Base-by-base conservation (phyloP, 2,329 filamentous ascomycete genomes). In the Nemania diffusa region DNA sequence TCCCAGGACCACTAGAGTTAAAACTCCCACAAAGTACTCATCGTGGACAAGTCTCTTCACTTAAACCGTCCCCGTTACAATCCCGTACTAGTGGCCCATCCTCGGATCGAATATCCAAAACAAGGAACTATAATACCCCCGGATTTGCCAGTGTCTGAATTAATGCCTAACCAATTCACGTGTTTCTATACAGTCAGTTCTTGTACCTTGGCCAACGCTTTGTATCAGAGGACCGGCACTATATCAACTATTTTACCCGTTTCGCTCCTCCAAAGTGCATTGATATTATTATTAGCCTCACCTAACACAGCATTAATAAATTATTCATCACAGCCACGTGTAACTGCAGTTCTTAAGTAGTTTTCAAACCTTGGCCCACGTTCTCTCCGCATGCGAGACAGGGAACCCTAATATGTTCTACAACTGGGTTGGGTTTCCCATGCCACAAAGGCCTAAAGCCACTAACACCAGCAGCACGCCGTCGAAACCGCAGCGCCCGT, bases 291-390 rank as follows among this genome's bases (percentile, higher is more conserved):
- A 20, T 17, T 51, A 17, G 29, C 29, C 29, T 32, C 9, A 46
- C 22, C 42, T 53, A 32, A 37, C 27, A 53, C 26, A 42, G n/a
- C 32, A 17, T n/a, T n/a, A n/a, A n/a, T 13, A 15, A 51, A 26
- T 46, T 51, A 9, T 58, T 34, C 40, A 42, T 51, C 60, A 52
- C 50, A 34, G 51, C 34, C 44, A 60, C 59, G 48, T 64, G 61
- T 46, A 57, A 56, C 7, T 56, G 24, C n/a, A 34, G 50, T 32
- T 58, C 3, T 46, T 46, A 6, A 26, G 40, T 5, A 37, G 32
- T 8, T 32, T 5, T 20, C 17, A 15, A 53, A 32, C 57, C 44
- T 5, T 53, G 34, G 37, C 27, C 17, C 46, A 51, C 40, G 24
- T 40, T 24, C 40, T 60, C 34, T 60, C 56, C 24, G 40, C 46